Base-by-base conservation (phyloP, 352 stramenopile genomes). In the Stephanocyclus meneghinianus region DNA sequence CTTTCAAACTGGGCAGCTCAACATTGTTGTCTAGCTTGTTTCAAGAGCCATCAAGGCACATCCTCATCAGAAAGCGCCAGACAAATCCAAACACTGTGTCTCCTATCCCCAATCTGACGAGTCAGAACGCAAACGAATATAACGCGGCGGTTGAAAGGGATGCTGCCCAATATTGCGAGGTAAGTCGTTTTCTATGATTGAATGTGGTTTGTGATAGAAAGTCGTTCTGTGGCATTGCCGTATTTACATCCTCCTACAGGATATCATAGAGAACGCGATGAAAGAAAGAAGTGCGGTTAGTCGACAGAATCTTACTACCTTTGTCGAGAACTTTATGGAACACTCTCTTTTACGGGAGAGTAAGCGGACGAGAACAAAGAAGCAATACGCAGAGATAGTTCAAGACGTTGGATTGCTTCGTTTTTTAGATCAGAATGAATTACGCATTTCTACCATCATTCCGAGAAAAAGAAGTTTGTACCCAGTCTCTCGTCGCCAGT, bases 31-130 rank as follows among this genome's bases (percentile, higher is more conserved):
- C 42, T n/a, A 60, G 40, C 9, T 35, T 55, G 21, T 30, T 79
- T 45, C n/a, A 74, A 45, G 77, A 84, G 40, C 77, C 77, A 44
- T 15, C 65, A 50, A 71, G 77, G 40, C 77, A 84, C 56, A 61
- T 21, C 51, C 67, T 81, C 7, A 69, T 84, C 26, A 70, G 67
- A 53, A 76, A 69, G 55, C 29, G 77, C 9, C 42, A 75, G 11
- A 63, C 8, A 16, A 61, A 67, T 45, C 26, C 40, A 8, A 44
- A 60, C 66, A 60, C 40, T 13, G 60, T 63, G 60, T 80, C 71
- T 21, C 77, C 60, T n/a, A 77, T 84, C 47, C 71, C 77, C 59
- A 75, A 68, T 48, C 51, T 29, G 15, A 66, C 75, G 42, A 9
- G 44, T 30, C 18, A 57, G 16, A 59, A 59, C 44, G 71, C 66